A percentile compares a stretch with the other conserved stretches of the same genome.
Evolutionary conservation across 306 rosid genomes (phyloP).

Genomic region (Canavalia ensiformis): DNA sequence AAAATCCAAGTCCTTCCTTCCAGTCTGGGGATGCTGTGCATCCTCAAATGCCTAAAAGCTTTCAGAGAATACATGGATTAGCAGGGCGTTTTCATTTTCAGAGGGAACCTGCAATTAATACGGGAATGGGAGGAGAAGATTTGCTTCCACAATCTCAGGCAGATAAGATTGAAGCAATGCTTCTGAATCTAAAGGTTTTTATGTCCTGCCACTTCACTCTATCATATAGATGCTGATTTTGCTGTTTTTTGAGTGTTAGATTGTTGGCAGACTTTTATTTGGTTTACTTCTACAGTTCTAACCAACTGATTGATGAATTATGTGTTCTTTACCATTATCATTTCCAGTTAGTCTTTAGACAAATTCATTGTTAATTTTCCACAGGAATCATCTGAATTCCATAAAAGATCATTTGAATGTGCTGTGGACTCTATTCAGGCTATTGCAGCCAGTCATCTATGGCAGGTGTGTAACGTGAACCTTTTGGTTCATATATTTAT

Average conservation of each 20-base stretch:
- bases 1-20: slow-evolving; percentile 87
- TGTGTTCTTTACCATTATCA: slow-evolving; percentile 12
- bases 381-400: slow-evolving; percentile 94
- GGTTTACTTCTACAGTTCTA: slow-evolving; percentile 14
- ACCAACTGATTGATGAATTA: slow-evolving; percentile 2
- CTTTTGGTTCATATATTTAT: slow-evolving; percentile 34
- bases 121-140: slow-evolving; percentile 75
- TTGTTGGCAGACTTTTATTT: slow-evolving; percentile 12
- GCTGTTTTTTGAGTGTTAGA: slow-evolving; percentile 38
- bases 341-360: slow-evolving; percentile 19
- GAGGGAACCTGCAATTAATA: slow-evolving; percentile 65
- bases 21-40: slow-evolving; percentile 65
- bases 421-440: slow-evolving; percentile 90
- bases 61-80: slow-evolving; percentile 75
- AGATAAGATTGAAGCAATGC: slow-evolving; percentile 95
- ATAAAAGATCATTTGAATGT: slow-evolving; percentile 90
- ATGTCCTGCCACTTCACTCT: slow-evolving; percentile 32
- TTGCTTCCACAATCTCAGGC: slow-evolving; percentile 95
- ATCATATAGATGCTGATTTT: slow-evolving; percentile 16
- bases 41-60: slow-evolving; percentile 73
- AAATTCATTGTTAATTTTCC: slow-evolving; percentile 44
- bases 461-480: slow-evolving; percentile 79
- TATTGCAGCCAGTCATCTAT: slow-evolving; percentile 96
- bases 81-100: slow-evolving; percentile 70
- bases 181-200: slow-evolving; percentile 82